phyloP scores from a whole-genome alignment of 2,329 filamentous ascomycete species.

The Fusarium mexicanum region DNA sequence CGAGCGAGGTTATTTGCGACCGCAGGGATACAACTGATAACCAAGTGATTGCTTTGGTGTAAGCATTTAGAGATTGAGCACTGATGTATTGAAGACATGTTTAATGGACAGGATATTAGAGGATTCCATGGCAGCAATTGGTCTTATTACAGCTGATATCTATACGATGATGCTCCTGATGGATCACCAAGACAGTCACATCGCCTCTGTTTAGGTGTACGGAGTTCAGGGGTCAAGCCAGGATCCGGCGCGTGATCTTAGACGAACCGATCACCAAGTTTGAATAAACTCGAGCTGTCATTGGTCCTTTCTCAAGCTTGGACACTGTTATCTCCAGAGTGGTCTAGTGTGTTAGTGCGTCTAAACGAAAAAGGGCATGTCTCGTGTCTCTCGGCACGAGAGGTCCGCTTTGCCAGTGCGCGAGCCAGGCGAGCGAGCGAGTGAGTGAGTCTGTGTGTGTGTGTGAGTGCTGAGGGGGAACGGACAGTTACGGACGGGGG shows the following conservation, averaged over 20 bases:
- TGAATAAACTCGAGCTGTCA: not conserved
- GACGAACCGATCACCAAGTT: conserved; percentile 17
- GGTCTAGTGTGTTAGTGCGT: conserved; percentile 21
- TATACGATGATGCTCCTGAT: not conserved
- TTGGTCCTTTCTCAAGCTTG: conserved; percentile 1
- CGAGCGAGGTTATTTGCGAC: not conserved
- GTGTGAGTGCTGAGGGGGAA: not conserved
- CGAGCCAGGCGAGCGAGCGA: not conserved
- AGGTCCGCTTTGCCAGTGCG: conserved; percentile 15
- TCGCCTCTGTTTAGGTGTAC: conserved; percentile 3
- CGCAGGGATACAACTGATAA: not conserved
- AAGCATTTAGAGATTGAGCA: not conserved
- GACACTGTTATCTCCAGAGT: conserved; percentile 17
- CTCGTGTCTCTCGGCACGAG: conserved; percentile 24
- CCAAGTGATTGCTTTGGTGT: not conserved
- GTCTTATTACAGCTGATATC: not conserved
- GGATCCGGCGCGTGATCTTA: conserved; percentile 19
- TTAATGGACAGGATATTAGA: not conserved
- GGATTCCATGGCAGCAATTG: not conserved
- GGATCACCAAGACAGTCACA: conserved; percentile 17
- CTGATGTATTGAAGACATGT: not conserved
- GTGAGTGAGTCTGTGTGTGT: not conserved
- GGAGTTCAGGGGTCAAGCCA: conserved; percentile 17
- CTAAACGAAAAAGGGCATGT: conserved; percentile 28
- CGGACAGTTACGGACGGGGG: not conserved